These are phyloP conservation scores for Xylaria acuta DNA, from an alignment of 495 filamentous ascomycete genomes.

Conservation along the genomic window DNA sequence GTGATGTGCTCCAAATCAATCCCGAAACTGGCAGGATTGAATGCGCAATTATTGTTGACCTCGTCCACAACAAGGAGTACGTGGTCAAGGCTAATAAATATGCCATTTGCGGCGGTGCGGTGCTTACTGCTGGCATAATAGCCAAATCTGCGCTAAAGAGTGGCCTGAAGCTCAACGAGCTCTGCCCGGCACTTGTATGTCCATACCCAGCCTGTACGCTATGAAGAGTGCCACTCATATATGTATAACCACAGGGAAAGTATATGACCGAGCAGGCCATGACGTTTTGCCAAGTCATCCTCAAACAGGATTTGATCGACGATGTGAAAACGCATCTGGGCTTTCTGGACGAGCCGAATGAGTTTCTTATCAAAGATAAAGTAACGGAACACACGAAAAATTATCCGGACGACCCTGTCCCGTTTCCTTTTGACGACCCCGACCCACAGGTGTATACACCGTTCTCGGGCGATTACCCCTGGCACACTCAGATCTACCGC, in stretches of 20 bases:
- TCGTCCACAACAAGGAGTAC: not conserved
- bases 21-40: not conserved
- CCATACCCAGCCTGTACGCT: not conserved
- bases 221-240: not conserved
- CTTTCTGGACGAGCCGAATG: not conserved
- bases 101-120: not conserved
- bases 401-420: not conserved
- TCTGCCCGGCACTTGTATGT: slow-evolving; percentile 3
- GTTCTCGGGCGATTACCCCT: not conserved
- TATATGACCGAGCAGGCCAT: not conserved
- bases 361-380: not conserved
- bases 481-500: slow-evolving; percentile 12
- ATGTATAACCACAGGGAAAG: not conserved
- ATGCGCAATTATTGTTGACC: not conserved
- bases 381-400: not conserved
- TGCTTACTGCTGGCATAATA: slow-evolving; percentile 1
- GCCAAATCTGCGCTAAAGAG: not conserved
- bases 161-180: not conserved
- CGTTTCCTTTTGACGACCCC: not conserved
- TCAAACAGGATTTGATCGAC: not conserved
- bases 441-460: not conserved
- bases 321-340: not conserved
- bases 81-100: not conserved
- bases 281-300: not conserved
- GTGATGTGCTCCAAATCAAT: not conserved